Evolutionary conservation across 2,329 filamentous ascomycete species (phyloP), one percentile per base, ranked within the genome.

Genomic region (Neonectria ditissima): DNA sequence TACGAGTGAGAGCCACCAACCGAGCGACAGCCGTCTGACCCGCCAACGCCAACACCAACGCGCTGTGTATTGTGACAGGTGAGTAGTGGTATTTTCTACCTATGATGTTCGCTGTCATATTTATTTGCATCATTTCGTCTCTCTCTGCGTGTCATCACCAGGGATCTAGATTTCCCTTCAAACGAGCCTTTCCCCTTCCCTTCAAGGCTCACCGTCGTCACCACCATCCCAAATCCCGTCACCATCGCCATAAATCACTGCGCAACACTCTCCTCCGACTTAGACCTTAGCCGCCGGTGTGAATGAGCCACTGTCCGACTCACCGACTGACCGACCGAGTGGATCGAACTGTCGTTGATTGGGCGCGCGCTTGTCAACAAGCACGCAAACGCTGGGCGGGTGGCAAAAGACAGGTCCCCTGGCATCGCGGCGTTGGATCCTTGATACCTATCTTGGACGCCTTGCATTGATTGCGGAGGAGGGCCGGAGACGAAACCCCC

Each of bases 11-110:
- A 55, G 24, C 34, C 18, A 39, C 6, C 51, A 6, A 54, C 22
- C 37, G 9, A 55, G 37, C 37, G 37, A 41, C 37, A 41, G 37
- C 52, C 52, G 32, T 37, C 50, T 44, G 22, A 41, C 34, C 37
- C 39, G 24, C 47, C 47, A 50, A 50, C 26, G 47, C 26, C 28
- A 32, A 32, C 47, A n/a, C 47, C 47, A 28, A 11, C 47, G 32
- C 47, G 47, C 47, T n/a, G 26, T 50, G 28, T 50, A 56, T 57
- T 67, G 69, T 65, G 62, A 67, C 18, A 72, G 53, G 70, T 73
- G 63, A 73, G 70, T 69, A 66, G 44, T 67, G 53, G 53, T 32
- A 55, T 65, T 65, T 69, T 45, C 45, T 52, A 20, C 37, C 37
- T 44, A 48, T 50, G 44, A 50, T 65, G 50, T 55, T 55, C 47